phyloP scores from a whole-genome alignment of 805 yeast genomes.

The Starmerella bombi region DNA sequence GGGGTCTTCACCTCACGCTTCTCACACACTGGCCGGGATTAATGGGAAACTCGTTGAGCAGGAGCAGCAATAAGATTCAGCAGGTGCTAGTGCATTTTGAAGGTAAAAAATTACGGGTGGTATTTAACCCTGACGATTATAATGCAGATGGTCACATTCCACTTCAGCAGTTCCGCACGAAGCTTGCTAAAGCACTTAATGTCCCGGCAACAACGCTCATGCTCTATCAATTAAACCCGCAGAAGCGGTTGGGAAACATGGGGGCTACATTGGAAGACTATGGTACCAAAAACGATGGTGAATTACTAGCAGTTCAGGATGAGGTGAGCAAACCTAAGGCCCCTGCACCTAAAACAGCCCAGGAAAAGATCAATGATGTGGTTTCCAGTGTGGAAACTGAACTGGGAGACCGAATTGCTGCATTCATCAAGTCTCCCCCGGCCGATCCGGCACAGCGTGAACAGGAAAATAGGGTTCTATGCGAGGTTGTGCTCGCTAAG shows the following conservation, averaged over 20 bases:
- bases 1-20: no score
- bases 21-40: no score
- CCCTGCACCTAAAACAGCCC: slow-evolving; percentile 17
- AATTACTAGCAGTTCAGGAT: slow-evolving; percentile 19
- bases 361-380: slow-evolving; percentile 22
- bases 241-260: slow-evolving; percentile 15
- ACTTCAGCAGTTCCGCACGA: slow-evolving; percentile 46
- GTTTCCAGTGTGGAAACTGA: slow-evolving; percentile 21
- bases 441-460: slow-evolving; percentile 19
- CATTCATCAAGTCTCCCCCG: slow-evolving; percentile 19
- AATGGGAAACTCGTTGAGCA: not conserved
- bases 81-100: slow-evolving; percentile 19
- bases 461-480: slow-evolving; percentile 25
- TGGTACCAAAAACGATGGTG: slow-evolving; percentile 18
- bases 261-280: slow-evolving; percentile 15
- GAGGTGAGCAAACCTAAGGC: slow-evolving; percentile 5
- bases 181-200: slow-evolving; percentile 42
- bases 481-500: slow-evolving; percentile 27
- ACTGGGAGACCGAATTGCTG: slow-evolving; percentile 19
- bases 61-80: not conserved
- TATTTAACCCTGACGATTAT: slow-evolving; percentile 21
- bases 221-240: slow-evolving; percentile 16
- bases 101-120: slow-evolving; percentile 17
- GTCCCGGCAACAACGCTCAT: slow-evolving; percentile 26
- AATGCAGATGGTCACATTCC: slow-evolving; percentile 47